Conservation (phyloP, 2,329 filamentous ascomycete genomes). For the Fusarium oligoseptatum region DNA sequence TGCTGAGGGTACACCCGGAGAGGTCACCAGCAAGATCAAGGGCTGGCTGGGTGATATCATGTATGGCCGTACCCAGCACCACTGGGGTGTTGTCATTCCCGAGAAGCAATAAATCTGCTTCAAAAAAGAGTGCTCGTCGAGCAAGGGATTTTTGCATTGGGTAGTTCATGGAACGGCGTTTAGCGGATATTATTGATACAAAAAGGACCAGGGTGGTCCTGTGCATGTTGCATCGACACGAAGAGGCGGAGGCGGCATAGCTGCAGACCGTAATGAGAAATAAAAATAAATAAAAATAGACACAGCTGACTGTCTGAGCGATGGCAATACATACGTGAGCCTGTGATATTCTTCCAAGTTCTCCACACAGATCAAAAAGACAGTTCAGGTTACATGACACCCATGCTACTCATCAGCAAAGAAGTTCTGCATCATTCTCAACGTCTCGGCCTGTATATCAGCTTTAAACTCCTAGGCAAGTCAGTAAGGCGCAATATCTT, state of each 20-base stretch:
- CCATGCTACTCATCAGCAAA: conserved; percentile 26
- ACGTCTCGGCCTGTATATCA: conserved; percentile 43
- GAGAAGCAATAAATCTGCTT: conserved; percentile 63
- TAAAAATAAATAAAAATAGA: conserved; percentile 41
- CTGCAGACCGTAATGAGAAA: conserved; percentile 39
- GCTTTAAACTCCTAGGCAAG: conserved; percentile 46
- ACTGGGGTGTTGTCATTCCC: conserved; percentile 77
- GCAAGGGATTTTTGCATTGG: background rate
- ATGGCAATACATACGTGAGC: conserved; percentile 8
- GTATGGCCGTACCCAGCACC: conserved; percentile 77
- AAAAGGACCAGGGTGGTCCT: conserved; percentile 28
- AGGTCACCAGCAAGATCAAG: conserved; percentile 74
- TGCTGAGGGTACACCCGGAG: conserved; percentile 61
- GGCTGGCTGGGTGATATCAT: conserved; percentile 78
- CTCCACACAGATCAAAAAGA: background rate
- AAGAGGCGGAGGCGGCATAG: conserved; percentile 1
- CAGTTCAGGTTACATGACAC: background rate
- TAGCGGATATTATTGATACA: conserved; percentile 35
- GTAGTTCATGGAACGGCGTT: conserved; percentile 45
- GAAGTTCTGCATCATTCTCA: conserved; percentile 47
- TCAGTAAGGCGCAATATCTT: background rate
- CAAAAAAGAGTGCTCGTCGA: conserved; percentile 1
- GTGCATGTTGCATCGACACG: conserved; percentile 9
- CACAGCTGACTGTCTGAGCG: conserved; percentile 27
- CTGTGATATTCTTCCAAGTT: conserved; percentile 5